These are phyloP conservation scores for Cercospora zeae-maydis DNA, from an alignment of 2,329 filamentous ascomycete genomes.

Conservation along the genomic window DNA sequence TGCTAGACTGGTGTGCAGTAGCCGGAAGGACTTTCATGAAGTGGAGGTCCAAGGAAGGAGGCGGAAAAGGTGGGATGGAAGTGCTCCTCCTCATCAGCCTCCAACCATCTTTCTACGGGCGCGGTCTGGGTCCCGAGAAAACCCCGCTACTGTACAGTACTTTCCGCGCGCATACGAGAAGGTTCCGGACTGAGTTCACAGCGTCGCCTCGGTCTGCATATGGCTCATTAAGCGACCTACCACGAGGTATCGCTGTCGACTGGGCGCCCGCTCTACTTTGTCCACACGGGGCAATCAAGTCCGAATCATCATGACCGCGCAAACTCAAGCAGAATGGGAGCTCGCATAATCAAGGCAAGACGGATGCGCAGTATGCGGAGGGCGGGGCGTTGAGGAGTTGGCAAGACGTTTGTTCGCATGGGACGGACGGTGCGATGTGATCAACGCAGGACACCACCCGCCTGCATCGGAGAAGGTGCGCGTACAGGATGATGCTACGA, in stretches of 20 bases:
- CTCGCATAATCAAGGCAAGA: not conserved
- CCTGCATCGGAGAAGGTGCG: not conserved
- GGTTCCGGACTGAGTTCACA: not conserved
- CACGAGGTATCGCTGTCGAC: not conserved
- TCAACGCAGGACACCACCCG: not conserved
- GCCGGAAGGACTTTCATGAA: not conserved
- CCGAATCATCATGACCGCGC: not conserved
- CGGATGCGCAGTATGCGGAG: not conserved
- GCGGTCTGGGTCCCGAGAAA: conserved; percentile 4
- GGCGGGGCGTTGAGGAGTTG: not conserved
- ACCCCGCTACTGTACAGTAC: conserved; percentile 1
- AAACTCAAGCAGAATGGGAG: not conserved
- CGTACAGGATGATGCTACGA: not conserved
- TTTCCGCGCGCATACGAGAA: not conserved
- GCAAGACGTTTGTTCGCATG: not conserved
- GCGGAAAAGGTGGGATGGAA: conserved; percentile 8
- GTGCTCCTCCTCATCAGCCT: not conserved
- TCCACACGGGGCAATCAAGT: not conserved
- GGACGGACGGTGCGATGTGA: not conserved
- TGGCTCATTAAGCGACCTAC: not conserved
- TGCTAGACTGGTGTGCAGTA: conserved; percentile 7
- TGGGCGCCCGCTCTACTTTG: not conserved
- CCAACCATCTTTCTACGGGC: not conserved
- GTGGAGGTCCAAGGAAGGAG: conserved; percentile 10
- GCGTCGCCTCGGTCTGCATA: not conserved